A percentile compares a stretch with the other conserved stretches of the same genome.
phyloP scores from a whole-genome alignment of 148 eudicot species.

The Pouteria glomerata region DNA sequence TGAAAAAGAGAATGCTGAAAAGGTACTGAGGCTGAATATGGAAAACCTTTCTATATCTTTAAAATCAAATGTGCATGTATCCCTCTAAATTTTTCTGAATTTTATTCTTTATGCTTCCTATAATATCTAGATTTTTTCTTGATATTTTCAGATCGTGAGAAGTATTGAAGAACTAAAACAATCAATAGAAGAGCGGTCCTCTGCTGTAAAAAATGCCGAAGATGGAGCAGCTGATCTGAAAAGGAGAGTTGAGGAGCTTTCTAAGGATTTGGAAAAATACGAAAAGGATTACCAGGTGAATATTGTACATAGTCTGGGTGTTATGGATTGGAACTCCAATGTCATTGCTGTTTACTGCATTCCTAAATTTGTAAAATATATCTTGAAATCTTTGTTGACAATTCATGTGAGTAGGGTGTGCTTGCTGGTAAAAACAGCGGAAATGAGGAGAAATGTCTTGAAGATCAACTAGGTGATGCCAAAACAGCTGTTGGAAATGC shows the following conservation, averaged over 20 bases:
- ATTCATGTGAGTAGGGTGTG: slow-evolving; percentile 58
- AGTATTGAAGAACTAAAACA: slow-evolving; percentile 74
- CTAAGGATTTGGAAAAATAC: slow-evolving; percentile 58
- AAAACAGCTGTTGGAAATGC: slow-evolving; percentile 80
- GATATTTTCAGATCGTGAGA: slow-evolving; percentile 48
- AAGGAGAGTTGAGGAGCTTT: slow-evolving; percentile 54
- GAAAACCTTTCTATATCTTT: not conserved
- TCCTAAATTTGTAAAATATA: not conserved
- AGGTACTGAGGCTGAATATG: slow-evolving; percentile 35
- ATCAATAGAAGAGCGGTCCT: slow-evolving; percentile 60
- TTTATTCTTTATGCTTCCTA: not conserved
- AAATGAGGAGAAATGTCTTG: slow-evolving; percentile 91
- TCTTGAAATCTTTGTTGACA: not conserved
- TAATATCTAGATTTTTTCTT: not conserved
- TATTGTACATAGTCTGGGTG: not conserved
- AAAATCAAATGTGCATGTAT: not conserved
- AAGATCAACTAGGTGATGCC: slow-evolving; percentile 94
- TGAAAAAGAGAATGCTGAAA: slow-evolving; percentile 65
- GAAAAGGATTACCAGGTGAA: slow-evolving; percentile 87
- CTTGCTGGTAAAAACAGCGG: slow-evolving; percentile 91
- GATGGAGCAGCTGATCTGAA: slow-evolving; percentile 88
- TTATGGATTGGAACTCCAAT: not conserved
- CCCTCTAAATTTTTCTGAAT: not conserved
- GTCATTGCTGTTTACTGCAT: not conserved
- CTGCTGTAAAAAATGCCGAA: slow-evolving; percentile 77